Evolutionary conservation across 768 basidiomycete species (phyloP).

Genomic region (Clathrus columnatus): DNA sequence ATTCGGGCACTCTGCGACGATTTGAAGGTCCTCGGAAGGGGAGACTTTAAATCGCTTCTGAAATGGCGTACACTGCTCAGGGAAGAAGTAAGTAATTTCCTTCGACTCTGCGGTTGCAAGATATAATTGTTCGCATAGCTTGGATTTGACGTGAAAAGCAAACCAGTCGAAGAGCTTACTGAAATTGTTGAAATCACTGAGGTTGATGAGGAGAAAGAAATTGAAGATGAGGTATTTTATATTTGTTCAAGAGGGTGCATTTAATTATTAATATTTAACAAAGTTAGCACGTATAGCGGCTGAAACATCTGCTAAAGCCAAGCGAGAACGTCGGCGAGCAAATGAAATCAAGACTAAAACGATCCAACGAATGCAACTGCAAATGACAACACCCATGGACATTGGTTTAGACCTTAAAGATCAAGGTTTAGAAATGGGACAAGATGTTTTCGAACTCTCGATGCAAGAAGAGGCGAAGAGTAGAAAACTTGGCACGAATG

Average conservation of each 20-base stretch:
- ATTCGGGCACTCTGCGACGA: slow-evolving; percentile 80
- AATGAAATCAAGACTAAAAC: slow-evolving; percentile 86
- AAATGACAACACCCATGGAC: slow-evolving; percentile 96
- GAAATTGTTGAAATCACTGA: slow-evolving; percentile 61
- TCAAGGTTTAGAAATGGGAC: slow-evolving; percentile 58
- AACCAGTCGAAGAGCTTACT: slow-evolving; percentile 62
- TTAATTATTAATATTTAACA: slow-evolving; percentile 6
- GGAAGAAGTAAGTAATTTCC: slow-evolving; percentile 69
- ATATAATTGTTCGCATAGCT: slow-evolving; percentile 36
- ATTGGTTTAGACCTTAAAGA: slow-evolving; percentile 86
- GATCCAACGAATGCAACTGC: slow-evolving; percentile 90
- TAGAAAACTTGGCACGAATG: slow-evolving; percentile 23
- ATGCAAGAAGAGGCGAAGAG: slow-evolving; percentile 41
- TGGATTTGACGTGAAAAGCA: slow-evolving; percentile 76
- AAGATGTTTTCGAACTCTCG: slow-evolving; percentile 83
- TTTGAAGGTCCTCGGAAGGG: slow-evolving; percentile 94
- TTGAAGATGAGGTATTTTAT: slow-evolving; percentile 71
- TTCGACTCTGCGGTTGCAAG: not conserved
- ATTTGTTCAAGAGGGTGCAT: slow-evolving; percentile 4
- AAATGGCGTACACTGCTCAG: slow-evolving; percentile 87
- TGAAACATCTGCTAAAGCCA: slow-evolving; percentile 62
- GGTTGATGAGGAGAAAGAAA: slow-evolving; percentile 81
- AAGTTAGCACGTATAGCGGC: slow-evolving; percentile 82
- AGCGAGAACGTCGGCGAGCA: slow-evolving; percentile 72
- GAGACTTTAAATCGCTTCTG: slow-evolving; percentile 88